Evolutionary conservation across 306 rosid species (phyloP), one percentile per base, ranked within the genome.

Genomic region (Sophora flavescens): DNA sequence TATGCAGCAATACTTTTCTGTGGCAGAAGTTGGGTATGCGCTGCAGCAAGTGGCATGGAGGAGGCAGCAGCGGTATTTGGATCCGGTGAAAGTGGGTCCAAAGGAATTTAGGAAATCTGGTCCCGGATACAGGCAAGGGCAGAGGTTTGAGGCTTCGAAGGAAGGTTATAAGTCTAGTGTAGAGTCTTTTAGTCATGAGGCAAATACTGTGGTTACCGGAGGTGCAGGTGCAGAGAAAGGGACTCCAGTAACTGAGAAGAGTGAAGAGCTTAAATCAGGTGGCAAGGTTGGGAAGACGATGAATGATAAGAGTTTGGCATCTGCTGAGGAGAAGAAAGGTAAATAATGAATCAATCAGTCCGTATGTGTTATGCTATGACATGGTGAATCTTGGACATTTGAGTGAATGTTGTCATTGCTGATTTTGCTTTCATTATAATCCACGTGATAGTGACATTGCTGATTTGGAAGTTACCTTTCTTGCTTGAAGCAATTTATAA

Each of bases 1-100:
- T 82, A 92, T 96, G 99, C 99, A 96, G 86, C 98, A 92, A 60
- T 91, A 91, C 81, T 96, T 87, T 84, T 85, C 99, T 0, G 94
- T 96, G 66, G 86, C 90, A 1, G 98, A 96, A 18, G 99, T 93
- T 36, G 58, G 61, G n/a, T 82, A 78, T 70, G 84, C 93, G 0
- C 85, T 96, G 70, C 93, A 96, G 50, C 98, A 96, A 74, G 98
- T 81, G 53, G 84, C 88, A 0, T 89, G 89, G 90, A 87, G 90
- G 88, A 87, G 80, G 88, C 99, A 92, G 83, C 98, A 86, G 80
- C 88, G 90, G 80, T 76, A 74, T 84, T 28, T 57, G 64, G 98
- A 93, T 52, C 90, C 88, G 0, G 87, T 74, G 59, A 91, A 91
- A 67, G 63, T 63, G 48, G 91, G 86, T 67, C 59, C 58, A 30